phyloP scores from a whole-genome alignment of 306 rosid genomes.

The Arachis hypogaea region DNA sequence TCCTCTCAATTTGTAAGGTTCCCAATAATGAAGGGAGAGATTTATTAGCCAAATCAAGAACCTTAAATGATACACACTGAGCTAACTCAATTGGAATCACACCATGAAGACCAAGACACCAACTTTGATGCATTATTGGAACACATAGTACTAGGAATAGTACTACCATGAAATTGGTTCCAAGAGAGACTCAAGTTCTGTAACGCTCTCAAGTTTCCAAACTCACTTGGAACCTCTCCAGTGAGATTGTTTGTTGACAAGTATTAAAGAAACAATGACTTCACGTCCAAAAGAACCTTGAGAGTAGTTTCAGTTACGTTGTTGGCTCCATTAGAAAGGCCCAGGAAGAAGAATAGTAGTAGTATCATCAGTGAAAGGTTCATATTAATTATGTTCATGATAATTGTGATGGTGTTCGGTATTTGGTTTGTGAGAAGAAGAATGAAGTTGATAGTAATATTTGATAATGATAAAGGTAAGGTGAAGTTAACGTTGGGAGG shows the following conservation, averaged over 20 bases:
- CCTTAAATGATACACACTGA: conserved; percentile 62
- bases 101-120: conserved; percentile 58
- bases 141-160: conserved; percentile 65
- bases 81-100: conserved; percentile 69
- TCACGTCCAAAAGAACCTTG: conserved; percentile 70
- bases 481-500: not conserved
- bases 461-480: not conserved
- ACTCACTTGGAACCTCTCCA: conserved; percentile 66
- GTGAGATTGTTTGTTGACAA: conserved; percentile 65
- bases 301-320: conserved; percentile 42
- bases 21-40: conserved; percentile 63
- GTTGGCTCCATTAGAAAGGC: conserved; percentile 11
- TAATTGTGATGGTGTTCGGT: too few species aligned
- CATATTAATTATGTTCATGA: too few species aligned
- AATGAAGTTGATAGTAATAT: too few species aligned
- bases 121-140: conserved; percentile 65
- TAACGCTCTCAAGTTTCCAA: conserved; percentile 59
- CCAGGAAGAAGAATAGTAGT: conserved; percentile 2
- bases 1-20: conserved; percentile 59
- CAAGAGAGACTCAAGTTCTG: conserved; percentile 53
- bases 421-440: too few species aligned
- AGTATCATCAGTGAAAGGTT: not conserved
- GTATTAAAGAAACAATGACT: conserved; percentile 59
- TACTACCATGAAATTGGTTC: conserved; percentile 61
- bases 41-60: conserved; percentile 76